phyloP scores from a whole-genome alignment of 176 grass and related monocot species.

The Triticum dicoccoides region DNA sequence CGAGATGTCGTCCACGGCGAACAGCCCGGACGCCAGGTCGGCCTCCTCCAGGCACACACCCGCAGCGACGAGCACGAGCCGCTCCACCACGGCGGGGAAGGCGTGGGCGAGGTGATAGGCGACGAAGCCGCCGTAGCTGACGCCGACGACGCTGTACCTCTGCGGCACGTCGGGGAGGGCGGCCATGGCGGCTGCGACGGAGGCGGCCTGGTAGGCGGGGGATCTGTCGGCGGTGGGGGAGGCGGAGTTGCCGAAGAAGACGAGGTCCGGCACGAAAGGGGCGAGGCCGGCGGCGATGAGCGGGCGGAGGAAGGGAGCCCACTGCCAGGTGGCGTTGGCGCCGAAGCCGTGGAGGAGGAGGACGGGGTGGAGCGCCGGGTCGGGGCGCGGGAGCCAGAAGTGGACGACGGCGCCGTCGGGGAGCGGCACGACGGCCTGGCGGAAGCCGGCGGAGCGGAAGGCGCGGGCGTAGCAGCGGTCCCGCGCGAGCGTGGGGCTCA shows the following conservation, averaged over 20 bases:
- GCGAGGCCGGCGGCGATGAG: conserved; percentile 75
- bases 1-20: conserved; percentile 57
- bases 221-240: conserved; percentile 59
- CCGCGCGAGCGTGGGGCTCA: conserved; percentile 63
- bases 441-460: conserved; percentile 73
- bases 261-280: conserved; percentile 81
- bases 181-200: conserved; percentile 30
- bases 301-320: conserved; percentile 64
- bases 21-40: conserved; percentile 63
- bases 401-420: conserved; percentile 61
- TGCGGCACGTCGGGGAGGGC: conserved; percentile 36
- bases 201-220: conserved; percentile 71
- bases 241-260: conserved; percentile 81
- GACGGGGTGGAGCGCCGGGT: conserved; percentile 35
- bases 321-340: conserved; percentile 80
- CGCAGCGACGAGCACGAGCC: conserved; percentile 55
- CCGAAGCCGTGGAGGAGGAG: conserved; percentile 92
- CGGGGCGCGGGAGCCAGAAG: conserved; percentile 56
- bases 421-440: conserved; percentile 43
- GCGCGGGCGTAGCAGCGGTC: conserved; percentile 71
- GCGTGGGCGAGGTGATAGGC: conserved; percentile 71
- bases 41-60: conserved; percentile 80
- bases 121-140: conserved; percentile 90
- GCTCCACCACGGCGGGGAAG: conserved; percentile 55
- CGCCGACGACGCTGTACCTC: conserved; percentile 57